Percentiles rank a stretch among this genome's conserved stretches.
Evolutionary conservation across 2,329 filamentous ascomycete genomes (phyloP).

Genomic region (Paecilomyces sp.): DNA sequence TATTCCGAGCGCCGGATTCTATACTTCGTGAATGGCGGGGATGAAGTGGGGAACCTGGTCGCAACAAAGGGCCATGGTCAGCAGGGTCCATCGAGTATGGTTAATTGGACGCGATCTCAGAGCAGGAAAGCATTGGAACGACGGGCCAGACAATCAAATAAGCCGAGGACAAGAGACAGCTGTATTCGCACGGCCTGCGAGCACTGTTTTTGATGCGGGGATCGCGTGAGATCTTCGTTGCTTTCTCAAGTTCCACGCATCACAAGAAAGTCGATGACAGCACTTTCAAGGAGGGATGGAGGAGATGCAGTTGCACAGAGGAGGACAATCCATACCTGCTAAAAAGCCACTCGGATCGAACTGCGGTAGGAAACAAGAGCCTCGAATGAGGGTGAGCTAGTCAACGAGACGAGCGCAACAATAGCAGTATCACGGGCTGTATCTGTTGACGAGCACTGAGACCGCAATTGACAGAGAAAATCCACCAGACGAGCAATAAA

Average conservation of each 20-base stretch:
- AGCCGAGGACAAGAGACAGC: not conserved
- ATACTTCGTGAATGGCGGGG: slow-evolving; percentile 15
- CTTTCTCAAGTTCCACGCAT: not conserved
- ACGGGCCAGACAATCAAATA: too few species aligned
- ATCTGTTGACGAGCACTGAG: not conserved
- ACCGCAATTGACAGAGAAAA: not conserved
- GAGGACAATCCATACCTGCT: not conserved
- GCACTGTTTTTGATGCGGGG: too few species aligned
- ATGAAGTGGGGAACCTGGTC: slow-evolving; percentile 22
- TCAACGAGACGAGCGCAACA: not conserved
- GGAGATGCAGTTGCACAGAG: not conserved
- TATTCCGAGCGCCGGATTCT: not conserved
- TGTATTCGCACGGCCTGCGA: not conserved
- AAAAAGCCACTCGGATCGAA: not conserved
- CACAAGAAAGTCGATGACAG: not conserved
- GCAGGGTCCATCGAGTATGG: not conserved
- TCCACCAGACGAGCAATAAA: not conserved
- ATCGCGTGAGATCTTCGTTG: too few species aligned
- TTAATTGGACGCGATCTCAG: not conserved
- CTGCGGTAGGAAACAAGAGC: not conserved
- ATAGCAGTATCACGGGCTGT: not conserved
- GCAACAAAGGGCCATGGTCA: not conserved
- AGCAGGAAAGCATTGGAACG: not conserved
- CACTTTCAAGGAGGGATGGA: not conserved
- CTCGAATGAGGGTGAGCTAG: not conserved